These are phyloP conservation scores for Russula olivacea DNA, from an alignment of 768 basidiomycete genomes.

Conservation along the genomic window DNA sequence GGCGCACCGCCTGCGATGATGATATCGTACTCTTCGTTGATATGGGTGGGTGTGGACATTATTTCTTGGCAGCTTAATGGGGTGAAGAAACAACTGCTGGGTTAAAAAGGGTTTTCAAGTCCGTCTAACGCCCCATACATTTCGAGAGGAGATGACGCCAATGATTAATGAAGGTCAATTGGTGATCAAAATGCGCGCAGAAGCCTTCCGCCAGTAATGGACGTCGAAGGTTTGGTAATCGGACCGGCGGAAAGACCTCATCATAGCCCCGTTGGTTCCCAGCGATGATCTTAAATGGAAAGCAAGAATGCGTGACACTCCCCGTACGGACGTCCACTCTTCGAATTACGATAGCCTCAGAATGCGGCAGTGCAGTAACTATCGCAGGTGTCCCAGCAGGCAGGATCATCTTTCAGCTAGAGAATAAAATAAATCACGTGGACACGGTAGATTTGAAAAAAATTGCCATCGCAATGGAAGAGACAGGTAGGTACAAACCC, in stretches of 20 bases:
- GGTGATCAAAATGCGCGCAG: neutral
- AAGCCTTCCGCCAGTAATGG: neutral
- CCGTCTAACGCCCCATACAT: neutral
- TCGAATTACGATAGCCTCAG: too few species aligned
- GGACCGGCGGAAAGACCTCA: neutral
- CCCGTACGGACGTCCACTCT: too few species aligned
- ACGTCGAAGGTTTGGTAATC: neutral
- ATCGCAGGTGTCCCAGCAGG: too few species aligned
- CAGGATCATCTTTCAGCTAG: too few species aligned
- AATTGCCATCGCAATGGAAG: neutral
- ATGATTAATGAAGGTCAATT: neutral
- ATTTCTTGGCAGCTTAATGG: neutral
- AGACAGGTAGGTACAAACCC: too few species aligned
- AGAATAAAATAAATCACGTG: too few species aligned
- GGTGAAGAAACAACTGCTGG: neutral
- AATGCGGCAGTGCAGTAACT: too few species aligned
- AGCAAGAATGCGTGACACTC: neutral
- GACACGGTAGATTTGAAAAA: too few species aligned
- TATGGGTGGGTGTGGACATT: slow-evolving; percentile 1
- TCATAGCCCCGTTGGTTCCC: neutral
- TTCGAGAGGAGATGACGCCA: neutral
- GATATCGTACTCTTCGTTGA: slow-evolving; percentile 37
- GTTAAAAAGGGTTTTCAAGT: neutral
- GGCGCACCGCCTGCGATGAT: slow-evolving; percentile 52
- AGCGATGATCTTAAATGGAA: neutral